Conservation (phyloP, 2,329 filamentous ascomycete species). For the Aspergillus luchuensis region DNA sequence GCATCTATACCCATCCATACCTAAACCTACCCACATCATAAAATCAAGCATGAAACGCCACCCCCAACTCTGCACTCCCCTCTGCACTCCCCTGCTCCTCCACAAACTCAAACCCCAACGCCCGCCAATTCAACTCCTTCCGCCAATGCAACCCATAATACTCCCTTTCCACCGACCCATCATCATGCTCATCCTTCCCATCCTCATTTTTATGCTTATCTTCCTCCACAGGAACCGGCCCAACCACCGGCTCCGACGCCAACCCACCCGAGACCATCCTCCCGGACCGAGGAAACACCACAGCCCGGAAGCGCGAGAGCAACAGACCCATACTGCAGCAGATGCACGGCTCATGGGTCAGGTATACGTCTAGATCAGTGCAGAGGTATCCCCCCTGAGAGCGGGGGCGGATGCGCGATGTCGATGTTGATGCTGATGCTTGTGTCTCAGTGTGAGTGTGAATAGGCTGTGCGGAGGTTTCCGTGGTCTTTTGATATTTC, state of each 20-base stretch:
- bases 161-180: background rate
- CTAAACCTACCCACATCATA: background rate
- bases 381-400: slow-evolving; percentile 89
- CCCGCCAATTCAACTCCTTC: slow-evolving; percentile 56
- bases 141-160: slow-evolving; percentile 67
- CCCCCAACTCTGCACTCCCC: slow-evolving; percentile 9
- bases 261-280: slow-evolving; percentile 84
- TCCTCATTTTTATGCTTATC: slow-evolving; percentile 14
- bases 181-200: background rate
- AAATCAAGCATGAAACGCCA: slow-evolving; percentile 26
- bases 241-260: slow-evolving; percentile 64
- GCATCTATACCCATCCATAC: background rate
- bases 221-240: slow-evolving; percentile 17
- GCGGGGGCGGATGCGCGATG: slow-evolving; percentile 63
- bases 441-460: background rate
- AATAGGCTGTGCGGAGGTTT: slow-evolving; percentile 16
- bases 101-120: slow-evolving; percentile 51
- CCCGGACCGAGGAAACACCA: slow-evolving; percentile 65
- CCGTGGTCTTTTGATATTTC: slow-evolving; percentile 24
- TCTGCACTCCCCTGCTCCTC: slow-evolving; percentile 23
- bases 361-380: slow-evolving; percentile 88
- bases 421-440: too few species aligned
- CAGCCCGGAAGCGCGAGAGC: slow-evolving; percentile 86
- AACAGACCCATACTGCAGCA: slow-evolving; percentile 97
- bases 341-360: slow-evolving; percentile 93